Conservation (phyloP, 495 filamentous ascomycete genomes). For the Penicillium odoratum region DNA sequence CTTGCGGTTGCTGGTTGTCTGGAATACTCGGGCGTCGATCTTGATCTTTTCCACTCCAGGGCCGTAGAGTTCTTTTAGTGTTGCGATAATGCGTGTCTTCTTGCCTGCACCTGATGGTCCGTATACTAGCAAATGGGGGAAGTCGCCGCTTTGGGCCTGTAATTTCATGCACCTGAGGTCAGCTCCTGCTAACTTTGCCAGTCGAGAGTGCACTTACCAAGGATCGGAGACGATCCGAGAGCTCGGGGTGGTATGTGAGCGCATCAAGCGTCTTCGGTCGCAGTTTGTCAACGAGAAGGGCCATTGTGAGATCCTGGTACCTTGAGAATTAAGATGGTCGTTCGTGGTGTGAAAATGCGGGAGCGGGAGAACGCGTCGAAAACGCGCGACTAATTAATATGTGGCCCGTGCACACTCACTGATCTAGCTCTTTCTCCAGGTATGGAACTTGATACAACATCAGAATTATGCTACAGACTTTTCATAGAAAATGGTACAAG, state of each 20-base stretch:
- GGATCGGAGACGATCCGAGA: constrained; percentile 83
- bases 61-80: constrained; percentile 87
- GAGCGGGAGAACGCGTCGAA: constrained; percentile 38
- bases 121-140: constrained; percentile 95
- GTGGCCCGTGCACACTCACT: constrained; percentile 36
- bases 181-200: constrained; percentile 7
- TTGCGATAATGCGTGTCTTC: constrained; percentile 94
- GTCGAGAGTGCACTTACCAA: constrained; percentile 59
- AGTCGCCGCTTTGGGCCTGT: constrained; percentile 93
- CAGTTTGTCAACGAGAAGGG: constrained; percentile 91
- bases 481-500: no score
- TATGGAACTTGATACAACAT: no score
- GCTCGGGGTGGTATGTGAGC: constrained; percentile 83
- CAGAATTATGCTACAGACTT: no score
- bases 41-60: constrained; percentile 96
- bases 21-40: constrained; percentile 93
- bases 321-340: background rate
- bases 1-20: constrained; percentile 92
- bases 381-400: constrained; percentile 42
- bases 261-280: constrained; percentile 85
- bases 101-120: constrained; percentile 96
- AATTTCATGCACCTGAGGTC: background rate
- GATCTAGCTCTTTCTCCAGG: background rate
- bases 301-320: constrained; percentile 44
- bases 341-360: constrained; percentile 15